Evolutionary conservation across 2,329 filamentous ascomycete species (phyloP).

Genomic region (Thelonectria blattea): DNA sequence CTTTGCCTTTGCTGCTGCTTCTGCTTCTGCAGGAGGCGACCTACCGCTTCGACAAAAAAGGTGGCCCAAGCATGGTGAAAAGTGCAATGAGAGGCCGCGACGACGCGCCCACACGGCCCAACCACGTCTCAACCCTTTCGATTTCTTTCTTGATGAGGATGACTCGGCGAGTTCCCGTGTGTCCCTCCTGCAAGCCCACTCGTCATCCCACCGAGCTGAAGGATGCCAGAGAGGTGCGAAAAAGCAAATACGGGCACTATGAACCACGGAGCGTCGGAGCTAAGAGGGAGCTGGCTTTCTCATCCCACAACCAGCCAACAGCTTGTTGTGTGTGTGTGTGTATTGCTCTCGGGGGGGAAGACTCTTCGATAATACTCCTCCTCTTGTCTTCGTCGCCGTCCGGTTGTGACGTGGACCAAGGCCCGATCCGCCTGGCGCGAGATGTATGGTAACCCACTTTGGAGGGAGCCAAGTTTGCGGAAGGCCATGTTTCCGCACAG

Average conservation of each 20-base stretch:
- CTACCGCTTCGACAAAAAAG: not conserved
- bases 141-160: not conserved
- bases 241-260: not conserved
- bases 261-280: not conserved
- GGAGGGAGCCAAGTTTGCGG: not conserved
- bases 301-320: too few relatives aligned
- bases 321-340: too few relatives aligned
- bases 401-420: constrained; percentile 37
- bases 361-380: not conserved
- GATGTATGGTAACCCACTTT: constrained; percentile 9
- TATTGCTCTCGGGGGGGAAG: too few relatives aligned
- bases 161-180: constrained; percentile 10
- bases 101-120: too few relatives aligned
- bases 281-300: not conserved
- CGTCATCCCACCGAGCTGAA: not conserved
- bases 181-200: not conserved
- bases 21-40: not conserved
- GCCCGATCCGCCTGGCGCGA: constrained; percentile 37
- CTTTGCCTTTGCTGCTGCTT: too few relatives aligned
- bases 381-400: not conserved
- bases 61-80: not conserved
- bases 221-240: not conserved
- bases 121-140: not conserved
- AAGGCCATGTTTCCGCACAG: too few relatives aligned
- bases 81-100: not conserved